Percentiles rank a stretch among this genome's conserved stretches.
phyloP scores from a whole-genome alignment of 2,329 filamentous ascomycete genomes.

The Didymella segeticola region DNA sequence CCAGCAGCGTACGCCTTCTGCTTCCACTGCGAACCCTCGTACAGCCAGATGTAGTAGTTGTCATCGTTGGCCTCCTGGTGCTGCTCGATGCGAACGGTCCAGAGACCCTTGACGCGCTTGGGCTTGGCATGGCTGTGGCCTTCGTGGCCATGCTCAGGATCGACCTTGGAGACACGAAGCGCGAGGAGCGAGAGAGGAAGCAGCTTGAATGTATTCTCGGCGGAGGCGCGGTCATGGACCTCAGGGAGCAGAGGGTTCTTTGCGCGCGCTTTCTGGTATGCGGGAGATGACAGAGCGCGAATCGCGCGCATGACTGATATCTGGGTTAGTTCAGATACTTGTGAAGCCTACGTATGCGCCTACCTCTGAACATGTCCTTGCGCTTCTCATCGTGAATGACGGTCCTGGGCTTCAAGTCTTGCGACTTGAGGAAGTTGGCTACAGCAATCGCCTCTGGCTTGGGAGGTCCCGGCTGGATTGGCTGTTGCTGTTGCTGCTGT shows the following conservation, averaged over 20 bases:
- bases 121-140: constrained; percentile 60
- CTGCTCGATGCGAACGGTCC: constrained; percentile 94
- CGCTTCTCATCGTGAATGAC: constrained; percentile 95
- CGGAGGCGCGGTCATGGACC: constrained; percentile 84
- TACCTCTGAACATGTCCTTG: constrained; percentile 98
- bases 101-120: constrained; percentile 93
- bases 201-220: constrained; percentile 93
- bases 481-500: constrained; percentile 55
- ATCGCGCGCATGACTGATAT: constrained; percentile 89
- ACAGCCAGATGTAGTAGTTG: constrained; percentile 96
- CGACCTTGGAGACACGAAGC: constrained; percentile 83
- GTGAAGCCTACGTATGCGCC: constrained; percentile 7
- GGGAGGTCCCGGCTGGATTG: constrained; percentile 78
- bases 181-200: constrained; percentile 94
- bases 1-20: constrained; percentile 89
- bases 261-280: constrained; percentile 84
- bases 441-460: constrained; percentile 89
- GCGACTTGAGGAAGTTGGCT: constrained; percentile 82
- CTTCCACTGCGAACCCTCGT: constrained; percentile 92
- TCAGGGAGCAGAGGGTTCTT: constrained; percentile 90
- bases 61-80: constrained; percentile 89
- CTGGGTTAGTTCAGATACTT: neutral
- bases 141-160: constrained; percentile 73
- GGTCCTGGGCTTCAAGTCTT: constrained; percentile 87
- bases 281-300: constrained; percentile 84